Percentiles rank a stretch among this genome's conserved stretches.
Conservation (phyloP, 2,329 filamentous ascomycete genomes). For the Elsinoe australis region DNA sequence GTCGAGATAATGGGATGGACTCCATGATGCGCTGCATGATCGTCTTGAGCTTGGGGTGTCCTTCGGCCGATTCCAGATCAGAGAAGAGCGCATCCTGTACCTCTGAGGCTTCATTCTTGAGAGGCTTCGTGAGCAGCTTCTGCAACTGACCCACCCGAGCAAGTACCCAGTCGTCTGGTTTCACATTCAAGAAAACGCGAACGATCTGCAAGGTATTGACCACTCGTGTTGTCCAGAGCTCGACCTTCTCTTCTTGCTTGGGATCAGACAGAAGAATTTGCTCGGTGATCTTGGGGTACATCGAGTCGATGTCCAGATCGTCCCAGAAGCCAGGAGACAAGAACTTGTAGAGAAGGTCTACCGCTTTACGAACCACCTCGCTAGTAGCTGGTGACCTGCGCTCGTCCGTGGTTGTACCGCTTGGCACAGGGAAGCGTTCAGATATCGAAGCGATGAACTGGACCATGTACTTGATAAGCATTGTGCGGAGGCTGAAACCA, state of each 20-base stretch:
- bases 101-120: slow-evolving; percentile 83
- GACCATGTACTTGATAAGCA: slow-evolving; percentile 90
- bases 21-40: slow-evolving; percentile 77
- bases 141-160: slow-evolving; percentile 70
- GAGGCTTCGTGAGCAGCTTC: slow-evolving; percentile 79
- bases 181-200: slow-evolving; percentile 78
- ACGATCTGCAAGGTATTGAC: slow-evolving; percentile 92
- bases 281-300: slow-evolving; percentile 85
- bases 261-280: slow-evolving; percentile 71
- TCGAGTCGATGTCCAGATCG: slow-evolving; percentile 72
- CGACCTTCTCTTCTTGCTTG: slow-evolving; percentile 44
- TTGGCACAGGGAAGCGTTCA: slow-evolving; percentile 65
- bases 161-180: slow-evolving; percentile 84
- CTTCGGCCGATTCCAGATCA: slow-evolving; percentile 59
- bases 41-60: slow-evolving; percentile 57
- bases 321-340: slow-evolving; percentile 84
- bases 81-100: slow-evolving; percentile 87
- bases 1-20: slow-evolving; percentile 71
- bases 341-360: slow-evolving; percentile 73
- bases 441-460: slow-evolving; percentile 87
- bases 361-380: slow-evolving; percentile 79
- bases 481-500: slow-evolving; percentile 54
- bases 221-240: slow-evolving; percentile 75
- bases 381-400: slow-evolving; percentile 43
- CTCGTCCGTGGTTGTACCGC: slow-evolving; percentile 58